Conservation (phyloP, 345 rosid species). For the Syzygium oleosum region DNA sequence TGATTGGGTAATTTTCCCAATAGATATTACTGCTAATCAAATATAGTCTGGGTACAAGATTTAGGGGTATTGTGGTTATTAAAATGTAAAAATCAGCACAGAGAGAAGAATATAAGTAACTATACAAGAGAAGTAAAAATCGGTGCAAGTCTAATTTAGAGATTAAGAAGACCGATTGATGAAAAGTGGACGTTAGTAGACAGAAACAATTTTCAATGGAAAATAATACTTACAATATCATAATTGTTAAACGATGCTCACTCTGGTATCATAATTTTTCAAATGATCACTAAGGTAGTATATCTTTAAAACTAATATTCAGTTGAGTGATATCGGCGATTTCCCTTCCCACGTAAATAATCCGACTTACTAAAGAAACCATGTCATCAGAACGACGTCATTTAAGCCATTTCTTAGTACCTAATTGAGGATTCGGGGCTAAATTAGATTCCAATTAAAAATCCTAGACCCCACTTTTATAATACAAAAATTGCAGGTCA, state of each 20-base stretch:
- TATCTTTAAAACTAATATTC: background rate
- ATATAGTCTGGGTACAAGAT: too few relatives aligned
- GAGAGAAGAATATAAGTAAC: too few relatives aligned
- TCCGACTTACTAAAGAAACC: background rate
- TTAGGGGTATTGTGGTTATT: background rate
- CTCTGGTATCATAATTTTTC: background rate
- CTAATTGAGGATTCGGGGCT: background rate
- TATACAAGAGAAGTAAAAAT: background rate
- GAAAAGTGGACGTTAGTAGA: background rate
- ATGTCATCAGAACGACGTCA: background rate
- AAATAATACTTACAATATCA: background rate
- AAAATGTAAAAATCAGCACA: background rate
- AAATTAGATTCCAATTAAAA: background rate
- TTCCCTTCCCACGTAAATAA: background rate
- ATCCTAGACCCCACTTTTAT: background rate
- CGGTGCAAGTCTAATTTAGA: background rate
- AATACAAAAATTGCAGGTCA: background rate
- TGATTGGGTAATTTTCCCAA: background rate
- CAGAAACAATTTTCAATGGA: background rate
- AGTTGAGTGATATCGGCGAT: background rate
- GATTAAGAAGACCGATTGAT: background rate
- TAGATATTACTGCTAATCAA: background rate
- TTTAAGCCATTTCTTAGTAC: background rate
- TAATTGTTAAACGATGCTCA: background rate
- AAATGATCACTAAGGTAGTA: rapidly evolving